Percentiles rank a stretch among this genome's conserved stretches.
These are phyloP conservation scores for Trypanosoma rangeli DNA, from an alignment of 208 protist genomes.

Conservation along the genomic window DNA sequence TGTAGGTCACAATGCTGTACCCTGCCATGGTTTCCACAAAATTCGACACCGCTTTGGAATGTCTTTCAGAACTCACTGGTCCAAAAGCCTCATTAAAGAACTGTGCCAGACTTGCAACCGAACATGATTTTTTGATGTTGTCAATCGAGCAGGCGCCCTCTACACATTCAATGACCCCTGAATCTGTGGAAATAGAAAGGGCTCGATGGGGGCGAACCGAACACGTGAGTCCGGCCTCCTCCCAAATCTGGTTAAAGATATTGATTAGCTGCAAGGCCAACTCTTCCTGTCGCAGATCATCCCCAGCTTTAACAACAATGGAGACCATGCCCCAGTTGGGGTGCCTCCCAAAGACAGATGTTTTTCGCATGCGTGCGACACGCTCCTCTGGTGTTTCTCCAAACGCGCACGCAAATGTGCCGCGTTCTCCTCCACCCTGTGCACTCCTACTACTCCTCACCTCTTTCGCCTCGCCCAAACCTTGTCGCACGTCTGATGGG, in stretches of 20 bases:
- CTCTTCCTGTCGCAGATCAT: constrained; percentile 94
- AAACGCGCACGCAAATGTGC: constrained; percentile 50
- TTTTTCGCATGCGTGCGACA: constrained; percentile 43
- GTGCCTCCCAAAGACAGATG: constrained; percentile 78
- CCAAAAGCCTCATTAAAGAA: constrained; percentile 85
- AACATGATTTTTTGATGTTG: constrained; percentile 86
- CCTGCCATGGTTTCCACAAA: constrained; percentile 95
- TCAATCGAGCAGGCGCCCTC: constrained; percentile 89
- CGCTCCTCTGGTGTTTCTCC: constrained; percentile 62
- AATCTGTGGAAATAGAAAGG: constrained; percentile 72
- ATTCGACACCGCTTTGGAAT: constrained; percentile 76
- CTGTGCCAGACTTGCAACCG: constrained; percentile 60
- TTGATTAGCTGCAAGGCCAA: constrained; percentile 92
- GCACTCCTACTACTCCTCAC: not conserved
- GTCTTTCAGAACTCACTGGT: constrained; percentile 49
- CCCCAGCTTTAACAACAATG: constrained; percentile 92
- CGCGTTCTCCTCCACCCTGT: not conserved
- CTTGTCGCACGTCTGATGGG: constrained; percentile 1
- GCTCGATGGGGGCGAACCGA: constrained; percentile 77
- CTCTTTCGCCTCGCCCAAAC: not conserved
- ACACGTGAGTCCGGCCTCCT: constrained; percentile 81
- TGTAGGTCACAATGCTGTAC: constrained; percentile 94
- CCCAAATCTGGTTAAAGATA: constrained; percentile 84
- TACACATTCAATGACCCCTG: constrained; percentile 88
- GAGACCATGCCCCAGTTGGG: constrained; percentile 83